Percentiles rank a stretch among this genome's conserved stretches.
phyloP scores from a whole-genome alignment of 768 basidiomycete genomes.

The Podaxis carcinomalis region DNA sequence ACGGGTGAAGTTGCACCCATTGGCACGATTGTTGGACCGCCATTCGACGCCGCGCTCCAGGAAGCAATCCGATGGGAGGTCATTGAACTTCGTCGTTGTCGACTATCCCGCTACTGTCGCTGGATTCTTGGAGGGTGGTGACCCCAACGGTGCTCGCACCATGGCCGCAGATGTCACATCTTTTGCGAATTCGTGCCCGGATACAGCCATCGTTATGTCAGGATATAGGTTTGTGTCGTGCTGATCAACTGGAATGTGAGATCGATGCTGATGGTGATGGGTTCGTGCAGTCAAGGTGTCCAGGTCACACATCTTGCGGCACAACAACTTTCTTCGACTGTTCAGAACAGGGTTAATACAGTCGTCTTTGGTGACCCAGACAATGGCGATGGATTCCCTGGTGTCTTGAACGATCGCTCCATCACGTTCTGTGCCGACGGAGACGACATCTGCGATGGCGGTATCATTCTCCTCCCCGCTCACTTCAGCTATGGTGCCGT shows the following conservation, averaged over 20 bases:
- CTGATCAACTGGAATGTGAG: background rate
- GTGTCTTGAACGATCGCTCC: constrained; percentile 20
- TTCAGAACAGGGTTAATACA: constrained; percentile 15
- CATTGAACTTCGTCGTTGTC: constrained; percentile 32
- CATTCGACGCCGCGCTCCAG: constrained; percentile 27
- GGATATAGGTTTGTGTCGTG: constrained; percentile 25
- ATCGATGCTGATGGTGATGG: background rate
- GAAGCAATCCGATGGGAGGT: constrained; percentile 21
- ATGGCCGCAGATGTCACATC: constrained; percentile 30
- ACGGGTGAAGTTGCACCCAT: constrained; percentile 29
- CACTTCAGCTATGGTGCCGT: constrained; percentile 23
- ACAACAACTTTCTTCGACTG: constrained; percentile 9
- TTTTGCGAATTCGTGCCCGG: constrained; percentile 24
- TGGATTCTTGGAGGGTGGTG: constrained; percentile 35
- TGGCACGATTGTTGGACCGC: constrained; percentile 33
- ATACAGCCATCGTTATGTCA: constrained; percentile 29
- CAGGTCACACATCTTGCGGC: constrained; percentile 17
- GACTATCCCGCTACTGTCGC: constrained; percentile 29
- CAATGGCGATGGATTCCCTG: constrained; percentile 24
- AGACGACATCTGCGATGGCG: constrained; percentile 28
- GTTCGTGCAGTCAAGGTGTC: constrained; percentile 24
- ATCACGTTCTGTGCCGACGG: constrained; percentile 27
- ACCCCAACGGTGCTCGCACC: constrained; percentile 26
- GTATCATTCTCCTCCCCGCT: constrained; percentile 18
- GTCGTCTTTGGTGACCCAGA: constrained; percentile 28